Evolutionary conservation across 441 rosid genomes (phyloP).

Genomic region (Erysimum cheiri): DNA sequence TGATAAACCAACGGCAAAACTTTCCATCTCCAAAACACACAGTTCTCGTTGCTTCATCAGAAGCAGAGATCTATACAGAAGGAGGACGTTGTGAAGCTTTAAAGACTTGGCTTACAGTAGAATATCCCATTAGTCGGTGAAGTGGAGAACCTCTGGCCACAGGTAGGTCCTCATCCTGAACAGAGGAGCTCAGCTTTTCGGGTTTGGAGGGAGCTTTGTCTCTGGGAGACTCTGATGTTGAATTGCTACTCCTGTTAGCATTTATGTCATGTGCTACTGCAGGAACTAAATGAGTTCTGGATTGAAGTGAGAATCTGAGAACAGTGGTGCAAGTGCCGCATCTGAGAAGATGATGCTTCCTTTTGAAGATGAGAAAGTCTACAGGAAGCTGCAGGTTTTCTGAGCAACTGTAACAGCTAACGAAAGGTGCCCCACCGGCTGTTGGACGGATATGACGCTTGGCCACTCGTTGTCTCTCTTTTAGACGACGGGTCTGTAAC

Average conservation of each 20-base stretch:
- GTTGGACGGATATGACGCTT: constrained; percentile 50
- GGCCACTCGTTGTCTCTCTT: constrained; percentile 57
- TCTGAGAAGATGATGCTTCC: constrained; percentile 45
- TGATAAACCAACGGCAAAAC: constrained; percentile 40
- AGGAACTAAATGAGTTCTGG: constrained; percentile 44
- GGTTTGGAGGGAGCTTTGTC: constrained; percentile 38
- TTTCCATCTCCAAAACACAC: constrained; percentile 14
- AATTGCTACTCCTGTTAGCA: constrained; percentile 30
- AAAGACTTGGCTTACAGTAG: constrained; percentile 65
- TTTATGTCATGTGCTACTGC: constrained; percentile 27
- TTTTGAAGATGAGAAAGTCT: constrained; percentile 47
- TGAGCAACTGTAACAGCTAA: constrained; percentile 44
- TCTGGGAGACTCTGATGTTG: constrained; percentile 37
- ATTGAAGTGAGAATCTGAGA: constrained; percentile 47
- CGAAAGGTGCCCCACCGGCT: constrained; percentile 47
- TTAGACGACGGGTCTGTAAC: constrained; percentile 47
- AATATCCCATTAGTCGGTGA: constrained; percentile 90
- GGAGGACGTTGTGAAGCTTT: constrained; percentile 46
- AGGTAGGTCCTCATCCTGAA: constrained; percentile 47
- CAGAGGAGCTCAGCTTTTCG: constrained; percentile 51
- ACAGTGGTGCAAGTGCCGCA: constrained; percentile 45
- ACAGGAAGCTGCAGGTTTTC: constrained; percentile 42
- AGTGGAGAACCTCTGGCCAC: constrained; percentile 64
- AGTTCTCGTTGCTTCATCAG: constrained; percentile 29
- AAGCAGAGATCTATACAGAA: constrained; percentile 36